Evolutionary conservation across 1,284 basidiomycete species (phyloP).

Genomic region (Pseudozyma pruni): DNA sequence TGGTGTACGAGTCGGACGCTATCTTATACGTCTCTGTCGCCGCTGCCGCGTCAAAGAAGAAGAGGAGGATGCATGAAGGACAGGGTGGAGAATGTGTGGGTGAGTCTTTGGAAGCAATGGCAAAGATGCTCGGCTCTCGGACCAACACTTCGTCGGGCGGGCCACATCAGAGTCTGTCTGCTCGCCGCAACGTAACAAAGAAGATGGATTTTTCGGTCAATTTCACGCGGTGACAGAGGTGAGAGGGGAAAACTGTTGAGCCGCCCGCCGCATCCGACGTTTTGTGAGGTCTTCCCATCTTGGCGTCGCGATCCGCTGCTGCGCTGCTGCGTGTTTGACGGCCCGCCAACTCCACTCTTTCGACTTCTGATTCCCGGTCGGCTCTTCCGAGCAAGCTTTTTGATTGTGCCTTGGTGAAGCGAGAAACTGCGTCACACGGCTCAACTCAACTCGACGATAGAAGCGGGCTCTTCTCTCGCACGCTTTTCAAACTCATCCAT

Average conservation of each 20-base stretch:
- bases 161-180: background rate
- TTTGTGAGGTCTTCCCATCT: too few relatives aligned
- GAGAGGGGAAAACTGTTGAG: background rate
- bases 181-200: too few relatives aligned
- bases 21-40: too few relatives aligned
- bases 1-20: too few relatives aligned
- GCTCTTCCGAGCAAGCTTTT: constrained; percentile 9
- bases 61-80: too few relatives aligned
- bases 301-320: too few relatives aligned
- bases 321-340: too few relatives aligned
- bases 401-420: background rate
- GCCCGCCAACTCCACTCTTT: background rate
- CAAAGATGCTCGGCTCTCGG: constrained; percentile 39
- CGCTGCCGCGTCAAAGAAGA: too few relatives aligned
- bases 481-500: too few relatives aligned
- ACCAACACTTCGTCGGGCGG: constrained; percentile 34
- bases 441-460: background rate
- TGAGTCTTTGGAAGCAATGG: background rate
- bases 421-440: constrained; percentile 18
- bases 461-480: too few relatives aligned
- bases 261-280: too few relatives aligned
- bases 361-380: constrained; percentile 13
- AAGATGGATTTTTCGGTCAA: background rate
- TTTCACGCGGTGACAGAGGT: background rate
- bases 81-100: constrained; percentile 16